phyloP scores from a whole-genome alignment of 257 asterid species.

The Ilex aquifolium region DNA sequence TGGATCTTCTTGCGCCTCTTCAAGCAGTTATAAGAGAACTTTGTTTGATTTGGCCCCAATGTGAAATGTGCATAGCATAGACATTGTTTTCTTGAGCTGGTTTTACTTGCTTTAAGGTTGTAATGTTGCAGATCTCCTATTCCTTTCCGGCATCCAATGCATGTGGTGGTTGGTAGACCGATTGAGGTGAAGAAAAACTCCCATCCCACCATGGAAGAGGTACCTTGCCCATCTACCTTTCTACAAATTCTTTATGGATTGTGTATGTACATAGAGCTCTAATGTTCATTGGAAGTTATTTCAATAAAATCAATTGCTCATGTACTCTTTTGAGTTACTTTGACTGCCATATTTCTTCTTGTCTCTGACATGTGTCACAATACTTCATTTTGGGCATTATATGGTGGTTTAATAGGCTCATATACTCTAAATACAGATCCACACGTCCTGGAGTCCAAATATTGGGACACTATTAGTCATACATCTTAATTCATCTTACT shows the following conservation, averaged over 20 bases:
- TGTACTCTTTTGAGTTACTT: background rate
- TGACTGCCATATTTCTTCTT: background rate
- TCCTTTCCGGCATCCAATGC: constrained; percentile 72
- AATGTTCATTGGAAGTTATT: background rate
- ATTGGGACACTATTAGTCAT: too few relatives aligned
- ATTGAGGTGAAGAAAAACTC: constrained; percentile 57
- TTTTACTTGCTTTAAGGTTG: background rate
- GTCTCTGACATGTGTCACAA: background rate
- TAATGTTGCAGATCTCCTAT: constrained; percentile 66
- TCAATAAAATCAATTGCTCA: background rate
- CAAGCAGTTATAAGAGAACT: too few relatives aligned
- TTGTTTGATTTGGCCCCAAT: too few relatives aligned
- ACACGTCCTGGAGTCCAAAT: too few relatives aligned
- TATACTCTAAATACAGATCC: too few relatives aligned
- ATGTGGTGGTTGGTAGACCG: constrained; percentile 93
- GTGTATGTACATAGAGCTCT: background rate
- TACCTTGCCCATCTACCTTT: constrained; percentile 14
- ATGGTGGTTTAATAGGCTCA: too few relatives aligned
- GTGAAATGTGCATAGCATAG: too few relatives aligned
- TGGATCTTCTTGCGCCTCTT: too few relatives aligned
- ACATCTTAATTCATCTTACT: too few relatives aligned
- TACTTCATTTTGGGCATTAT: background rate
- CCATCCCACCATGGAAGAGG: constrained; percentile 81
- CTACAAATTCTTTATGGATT: background rate
- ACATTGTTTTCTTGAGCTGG: too few relatives aligned